Evolutionary conservation across 1,284 basidiomycete genomes (phyloP).

Genomic region (Erythrobasidium hasegawianum): DNA sequence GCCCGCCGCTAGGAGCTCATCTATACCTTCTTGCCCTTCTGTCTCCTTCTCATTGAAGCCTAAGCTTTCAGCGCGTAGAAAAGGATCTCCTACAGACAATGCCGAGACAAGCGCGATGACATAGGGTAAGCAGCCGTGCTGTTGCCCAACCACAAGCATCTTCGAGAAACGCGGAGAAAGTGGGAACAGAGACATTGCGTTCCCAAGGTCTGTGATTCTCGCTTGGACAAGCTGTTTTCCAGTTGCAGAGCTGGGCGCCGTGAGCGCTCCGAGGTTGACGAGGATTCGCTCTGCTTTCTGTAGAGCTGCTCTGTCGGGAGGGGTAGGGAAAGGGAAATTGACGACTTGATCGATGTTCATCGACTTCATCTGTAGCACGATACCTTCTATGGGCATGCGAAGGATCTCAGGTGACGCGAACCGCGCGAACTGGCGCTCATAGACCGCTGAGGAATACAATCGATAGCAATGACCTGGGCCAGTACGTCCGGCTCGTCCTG

Average conservation of each 20-base stretch:
- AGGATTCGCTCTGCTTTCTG: slow-evolving; percentile 78
- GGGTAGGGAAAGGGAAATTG: slow-evolving; percentile 98
- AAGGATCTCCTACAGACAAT: slow-evolving; percentile 92
- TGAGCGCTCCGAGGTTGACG: slow-evolving; percentile 76
- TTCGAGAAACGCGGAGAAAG: slow-evolving; percentile 87
- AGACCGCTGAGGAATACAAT: slow-evolving; percentile 70
- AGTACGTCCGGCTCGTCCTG: slow-evolving; percentile 71
- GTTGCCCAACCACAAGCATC: slow-evolving; percentile 88
- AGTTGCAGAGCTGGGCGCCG: slow-evolving; percentile 51
- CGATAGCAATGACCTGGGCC: slow-evolving; percentile 76
- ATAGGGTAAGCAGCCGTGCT: slow-evolving; percentile 87
- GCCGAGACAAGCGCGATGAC: slow-evolving; percentile 87
- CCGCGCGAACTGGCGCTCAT: slow-evolving; percentile 82
- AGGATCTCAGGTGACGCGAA: slow-evolving; percentile 90
- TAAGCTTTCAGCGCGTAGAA: slow-evolving; percentile 74
- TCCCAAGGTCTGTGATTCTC: slow-evolving; percentile 81
- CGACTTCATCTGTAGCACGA: slow-evolving; percentile 97
- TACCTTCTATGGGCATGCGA: slow-evolving; percentile 92
- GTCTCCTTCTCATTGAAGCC: slow-evolving; percentile 55
- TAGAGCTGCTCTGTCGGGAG: slow-evolving; percentile 77
- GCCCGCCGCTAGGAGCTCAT: slow-evolving; percentile 8
- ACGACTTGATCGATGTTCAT: slow-evolving; percentile 97
- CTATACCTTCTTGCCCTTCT: slow-evolving; percentile 42
- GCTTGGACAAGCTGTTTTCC: slow-evolving; percentile 46
- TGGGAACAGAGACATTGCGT: slow-evolving; percentile 88